Evolutionary conservation across 1,139 yeast species (phyloP), one percentile per base, ranked within the genome.

Genomic region (Pichia sp.): DNA sequence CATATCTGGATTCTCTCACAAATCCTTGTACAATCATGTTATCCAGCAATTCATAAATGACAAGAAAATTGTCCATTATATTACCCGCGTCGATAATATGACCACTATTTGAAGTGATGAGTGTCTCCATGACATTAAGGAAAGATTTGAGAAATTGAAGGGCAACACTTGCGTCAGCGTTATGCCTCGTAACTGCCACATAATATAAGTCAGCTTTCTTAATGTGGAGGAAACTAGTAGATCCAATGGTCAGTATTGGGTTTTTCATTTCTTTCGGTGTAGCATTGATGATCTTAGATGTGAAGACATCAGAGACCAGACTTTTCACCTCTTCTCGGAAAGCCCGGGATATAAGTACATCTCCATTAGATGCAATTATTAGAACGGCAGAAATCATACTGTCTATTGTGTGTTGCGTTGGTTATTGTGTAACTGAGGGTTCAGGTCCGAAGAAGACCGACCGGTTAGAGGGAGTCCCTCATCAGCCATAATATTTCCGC

Each of bases 171-270:
- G 33, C 25, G 55, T 91, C 96, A 29, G 81, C 86, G 55, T 91
- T 91, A 32, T 88, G 79, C 43, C 97, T 69, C 1, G 94, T 74
- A 15, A 88, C 91, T 0, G 88, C 94, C 14, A 88, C 94, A 12
- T 86, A 55, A 81, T 94, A 91, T 16, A 91, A 51, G 39, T 70
- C 66, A 13, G 78, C 80, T 38, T 78, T 73, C 47, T 75, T 73
- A 33, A 85, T 79, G 53, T 87, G 88, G 32, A 87, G 69, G 55
- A 88, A 91, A 0, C 96, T 82, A 0, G 97, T 91, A 1, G 95
- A 84, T 3, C 98, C 98, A 29, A 91, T 62, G 0, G 97, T 91
- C 37, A 88, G 62, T 6, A 91, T 78, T 0, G 98, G 98, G 3
- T 94, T 80, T 45, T 83, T 68, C 22, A 67, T 63, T 44, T 72